Evolutionary conservation across 2,329 filamentous ascomycete genomes (phyloP), one percentile per base, ranked within the genome.

Genomic region (Mollisia scopiformis): DNA sequence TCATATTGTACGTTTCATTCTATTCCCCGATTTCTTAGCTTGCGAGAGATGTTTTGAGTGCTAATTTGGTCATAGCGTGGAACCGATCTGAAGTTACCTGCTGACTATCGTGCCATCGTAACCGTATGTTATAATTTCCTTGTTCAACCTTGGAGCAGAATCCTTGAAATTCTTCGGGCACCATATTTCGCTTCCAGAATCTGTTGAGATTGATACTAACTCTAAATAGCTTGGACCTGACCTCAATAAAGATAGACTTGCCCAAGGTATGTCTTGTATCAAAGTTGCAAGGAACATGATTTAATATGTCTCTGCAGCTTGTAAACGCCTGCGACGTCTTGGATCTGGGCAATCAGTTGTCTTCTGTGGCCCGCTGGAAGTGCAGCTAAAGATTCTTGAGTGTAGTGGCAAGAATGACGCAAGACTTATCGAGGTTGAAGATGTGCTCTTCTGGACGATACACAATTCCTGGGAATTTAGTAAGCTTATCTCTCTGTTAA

Each of bases 301-400:
- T 11, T 14, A n/a, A n/a, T n/a, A n/a, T 50, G 11, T 21, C 10
- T 56, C 2, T 14, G 14, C 37, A 85, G 88, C 87, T 0, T 89
- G 87, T 61, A 91, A 90, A 86, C 74, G 89, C n/a, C 86, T 92
- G 83, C 74, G 89, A 11, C 84, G 88, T 61, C 78, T 93, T 0
- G 89, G 88, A 0, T 75, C 84, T 2, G 88, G 88, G 0, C 89
- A 93, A 65, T 86, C 84, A 0, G 81, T 92, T 0, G 75, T 83
- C 0, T 91, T 91, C 54, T 84, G 81, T 57, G 74, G 86, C 1
- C 80, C 86, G 0, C 69, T 77, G 1, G 89, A 92, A 59, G 85
- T 91, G 3, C 74, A 82, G 11, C 73, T 69, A 0, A 84, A 83
- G 60, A 86, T 90, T 16, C 61, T 71, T 0, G 65, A 73, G 2